phyloP scores from a whole-genome alignment of 106 monocot species.

The Ottelia alismoides region DNA sequence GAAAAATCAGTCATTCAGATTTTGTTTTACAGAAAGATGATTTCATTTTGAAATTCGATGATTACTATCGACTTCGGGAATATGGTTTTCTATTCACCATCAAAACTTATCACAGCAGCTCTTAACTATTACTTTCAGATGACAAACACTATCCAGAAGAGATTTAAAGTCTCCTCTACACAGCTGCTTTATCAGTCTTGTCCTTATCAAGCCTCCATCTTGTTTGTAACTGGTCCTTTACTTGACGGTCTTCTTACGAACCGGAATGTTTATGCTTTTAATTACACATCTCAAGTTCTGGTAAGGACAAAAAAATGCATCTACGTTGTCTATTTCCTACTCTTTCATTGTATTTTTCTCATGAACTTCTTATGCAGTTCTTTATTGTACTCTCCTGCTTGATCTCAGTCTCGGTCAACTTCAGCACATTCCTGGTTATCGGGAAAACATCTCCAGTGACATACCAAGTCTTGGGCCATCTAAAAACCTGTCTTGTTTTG shows the following conservation, averaged over 20 bases:
- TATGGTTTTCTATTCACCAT: no score
- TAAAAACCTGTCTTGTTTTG: constrained; percentile 84
- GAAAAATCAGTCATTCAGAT: no score
- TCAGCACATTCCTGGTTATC: constrained; percentile 86
- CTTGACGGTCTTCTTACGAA: constrained; percentile 83
- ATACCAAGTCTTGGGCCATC: constrained; percentile 86
- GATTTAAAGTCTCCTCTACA: constrained; percentile 92
- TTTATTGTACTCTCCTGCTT: constrained; percentile 76
- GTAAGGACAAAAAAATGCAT: constrained; percentile 19
- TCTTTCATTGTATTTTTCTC: not conserved
- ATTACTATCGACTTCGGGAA: no score
- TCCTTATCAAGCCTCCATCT: constrained; percentile 86
- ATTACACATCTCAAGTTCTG: constrained; percentile 80
- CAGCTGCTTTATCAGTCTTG: constrained; percentile 90
- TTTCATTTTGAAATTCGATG: no score
- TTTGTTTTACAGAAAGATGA: no score
- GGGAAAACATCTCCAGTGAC: constrained; percentile 92
- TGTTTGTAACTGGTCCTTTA: constrained; percentile 76
- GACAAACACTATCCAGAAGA: constrained; percentile 99
- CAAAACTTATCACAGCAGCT: no score
- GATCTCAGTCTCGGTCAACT: constrained; percentile 84
- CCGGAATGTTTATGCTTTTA: constrained; percentile 76
- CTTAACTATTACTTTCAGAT: constrained; percentile 31
- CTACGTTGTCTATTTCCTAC: not conserved
- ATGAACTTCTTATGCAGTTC: constrained; percentile 24